Evolutionary conservation across 768 basidiomycete species (phyloP), one percentile per base, ranked within the genome.

Genomic region (Suillus paluster): DNA sequence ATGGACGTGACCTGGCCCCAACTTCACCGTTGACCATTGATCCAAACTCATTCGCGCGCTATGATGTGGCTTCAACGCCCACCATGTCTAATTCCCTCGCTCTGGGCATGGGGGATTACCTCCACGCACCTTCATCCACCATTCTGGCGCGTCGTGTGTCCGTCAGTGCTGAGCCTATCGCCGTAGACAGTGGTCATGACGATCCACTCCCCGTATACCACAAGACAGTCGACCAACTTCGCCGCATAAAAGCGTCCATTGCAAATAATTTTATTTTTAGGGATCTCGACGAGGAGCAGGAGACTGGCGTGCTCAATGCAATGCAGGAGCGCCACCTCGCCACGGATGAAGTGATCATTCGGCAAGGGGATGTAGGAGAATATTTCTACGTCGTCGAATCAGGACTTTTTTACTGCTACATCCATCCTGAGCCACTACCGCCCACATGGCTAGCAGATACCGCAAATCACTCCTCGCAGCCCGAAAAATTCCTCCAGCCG

Each of bases 351-450:
- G 89, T 96, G n/a, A 90, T 99, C 64, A 98, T 99, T 67, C 86
- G 92, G 55, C 97, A 99, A 75, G 97, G 97, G 52, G 96, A 97
- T 67, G 92, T 94, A 21, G 97, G 97, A 58, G 96, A 98, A 69
- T 95, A 89, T 77, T 99, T 98, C 75, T 99, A 99, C 76, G 93
- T 98, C 58, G 95, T 99, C 65, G 97, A 99, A 77, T 83, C 84
- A 48, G 97, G 97, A 2, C 78, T 87, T 61, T 81, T 99, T 64
- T 83, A 95, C 67, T 92, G 94, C 73, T 98, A 88, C 75, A 88
- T 90, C 66, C 86, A 83, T 58, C 83, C 85, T 4, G 90, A 89
- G 52, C 86, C 86, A 7, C 76, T 88, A 19, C 86, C 89, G 2
- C 83, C 85, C 0, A 77, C 83, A 36, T 88, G 86, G 84, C 73